A percentile compares a stretch with the other conserved stretches of the same genome.
phyloP scores from a whole-genome alignment of 2,329 filamentous ascomycete genomes.

The Amphichorda felina region DNA sequence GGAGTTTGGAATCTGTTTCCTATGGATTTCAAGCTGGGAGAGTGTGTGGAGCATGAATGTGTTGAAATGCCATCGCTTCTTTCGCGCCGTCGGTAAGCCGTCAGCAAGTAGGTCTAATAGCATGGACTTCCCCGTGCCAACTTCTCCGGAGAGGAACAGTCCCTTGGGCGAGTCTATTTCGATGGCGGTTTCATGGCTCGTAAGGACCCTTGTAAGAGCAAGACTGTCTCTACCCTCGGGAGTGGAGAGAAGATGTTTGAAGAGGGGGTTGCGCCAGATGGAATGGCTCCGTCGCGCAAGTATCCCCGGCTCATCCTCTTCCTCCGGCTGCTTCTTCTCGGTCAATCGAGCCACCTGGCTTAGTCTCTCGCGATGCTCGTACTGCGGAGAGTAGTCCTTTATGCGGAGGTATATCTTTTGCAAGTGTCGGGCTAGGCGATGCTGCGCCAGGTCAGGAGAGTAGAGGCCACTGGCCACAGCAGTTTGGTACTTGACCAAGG shows the following conservation, averaged over 20 bases:
- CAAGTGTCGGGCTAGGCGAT: conserved; percentile 62
- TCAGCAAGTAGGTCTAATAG: conserved; percentile 74
- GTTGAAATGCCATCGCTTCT: conserved; percentile 72
- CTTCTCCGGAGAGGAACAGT: conserved; percentile 68
- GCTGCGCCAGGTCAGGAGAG: conserved; percentile 58
- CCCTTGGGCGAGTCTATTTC: conserved; percentile 62
- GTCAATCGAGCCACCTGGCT: conserved; percentile 42
- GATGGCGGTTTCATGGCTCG: conserved; percentile 59
- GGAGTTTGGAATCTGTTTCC: conserved; percentile 22
- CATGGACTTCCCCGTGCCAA: conserved; percentile 78
- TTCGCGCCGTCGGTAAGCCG: conserved; percentile 60
- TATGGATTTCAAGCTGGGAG: conserved; percentile 56
- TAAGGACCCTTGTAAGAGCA: conserved; percentile 57
- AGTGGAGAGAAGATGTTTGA: conserved; percentile 45
- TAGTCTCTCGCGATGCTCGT: conserved; percentile 57
- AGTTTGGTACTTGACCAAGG: conserved; percentile 64
- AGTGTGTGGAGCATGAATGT: conserved; percentile 76
- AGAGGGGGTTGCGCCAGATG: conserved; percentile 45
- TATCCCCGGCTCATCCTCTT: conserved; percentile 16
- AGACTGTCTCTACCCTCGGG: conserved; percentile 44
- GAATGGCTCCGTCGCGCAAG: conserved; percentile 41
- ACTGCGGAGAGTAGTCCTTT: conserved; percentile 65
- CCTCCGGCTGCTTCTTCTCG: conserved; percentile 11
- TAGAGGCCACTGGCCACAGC: conserved; percentile 56
- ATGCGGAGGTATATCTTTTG: conserved; percentile 65